A percentile compares a stretch with the other conserved stretches of the same genome.
These are phyloP conservation scores for Lepidium didymum DNA, from an alignment of 345 rosid genomes.

Conservation along the genomic window DNA sequence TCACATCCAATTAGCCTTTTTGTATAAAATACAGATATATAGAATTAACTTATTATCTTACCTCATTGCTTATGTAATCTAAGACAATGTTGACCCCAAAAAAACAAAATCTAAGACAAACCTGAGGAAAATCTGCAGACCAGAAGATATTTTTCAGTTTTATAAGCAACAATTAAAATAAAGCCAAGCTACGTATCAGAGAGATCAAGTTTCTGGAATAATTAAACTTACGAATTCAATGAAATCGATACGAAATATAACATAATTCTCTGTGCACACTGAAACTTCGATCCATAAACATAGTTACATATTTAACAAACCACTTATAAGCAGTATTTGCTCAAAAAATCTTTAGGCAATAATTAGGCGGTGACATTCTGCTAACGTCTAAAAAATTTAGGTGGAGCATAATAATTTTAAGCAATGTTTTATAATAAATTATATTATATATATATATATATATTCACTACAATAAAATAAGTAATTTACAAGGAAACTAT, in stretches of 20 bases:
- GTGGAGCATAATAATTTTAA: too few relatives aligned
- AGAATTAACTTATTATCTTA: background rate
- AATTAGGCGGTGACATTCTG: too few relatives aligned
- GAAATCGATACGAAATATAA: background rate
- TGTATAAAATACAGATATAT: background rate
- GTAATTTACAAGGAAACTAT: too few relatives aligned
- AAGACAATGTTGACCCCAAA: background rate
- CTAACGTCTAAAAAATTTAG: too few relatives aligned
- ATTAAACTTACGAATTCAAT: background rate
- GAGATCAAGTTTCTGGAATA: background rate
- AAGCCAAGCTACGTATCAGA: background rate
- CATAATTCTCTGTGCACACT: background rate
- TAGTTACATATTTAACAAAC: background rate
- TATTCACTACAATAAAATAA: too few relatives aligned
- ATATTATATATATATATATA: too few relatives aligned
- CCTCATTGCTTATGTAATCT: constrained; percentile 19
- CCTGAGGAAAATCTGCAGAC: constrained; percentile 22
- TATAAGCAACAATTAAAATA: background rate
- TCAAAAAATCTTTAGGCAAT: too few relatives aligned
- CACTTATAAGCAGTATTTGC: background rate
- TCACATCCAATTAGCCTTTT: background rate
- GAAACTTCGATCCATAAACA: background rate
- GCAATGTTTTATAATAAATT: too few relatives aligned
- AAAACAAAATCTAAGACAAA: background rate
- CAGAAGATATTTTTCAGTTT: background rate